Conservation (phyloP, 345 rosid genomes). For the Carallia brachiata region DNA sequence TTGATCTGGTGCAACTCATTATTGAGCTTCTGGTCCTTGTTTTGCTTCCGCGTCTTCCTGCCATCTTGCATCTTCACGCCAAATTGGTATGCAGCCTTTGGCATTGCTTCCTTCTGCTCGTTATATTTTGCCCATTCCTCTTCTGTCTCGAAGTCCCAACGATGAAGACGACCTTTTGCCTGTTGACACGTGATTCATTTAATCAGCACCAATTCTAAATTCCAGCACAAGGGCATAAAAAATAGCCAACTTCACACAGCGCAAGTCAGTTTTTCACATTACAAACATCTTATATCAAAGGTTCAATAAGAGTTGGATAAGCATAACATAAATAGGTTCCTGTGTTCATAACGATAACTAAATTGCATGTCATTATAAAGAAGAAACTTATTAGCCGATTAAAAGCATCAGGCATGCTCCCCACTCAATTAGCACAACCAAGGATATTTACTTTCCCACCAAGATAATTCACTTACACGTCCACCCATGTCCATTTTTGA, state of each 20-base stretch:
- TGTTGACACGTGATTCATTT: slow-evolving; percentile 25
- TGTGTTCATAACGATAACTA: no score
- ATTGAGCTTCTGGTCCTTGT: slow-evolving; percentile 90
- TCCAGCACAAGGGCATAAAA: slow-evolving; percentile 8
- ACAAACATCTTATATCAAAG: no score
- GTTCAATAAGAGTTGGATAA: no score
- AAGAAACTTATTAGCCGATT: no score
- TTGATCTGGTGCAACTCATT: slow-evolving; percentile 89
- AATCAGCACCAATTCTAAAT: slow-evolving; percentile 2
- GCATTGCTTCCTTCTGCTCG: slow-evolving; percentile 99
- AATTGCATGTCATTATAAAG: no score
- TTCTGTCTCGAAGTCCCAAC: slow-evolving; percentile 99
- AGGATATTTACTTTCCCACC: no score
- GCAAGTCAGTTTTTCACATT: no score
- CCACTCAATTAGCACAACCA: neutral
- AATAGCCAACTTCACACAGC: neutral
- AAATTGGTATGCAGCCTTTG: slow-evolving; percentile 97
- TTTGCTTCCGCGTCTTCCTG: slow-evolving; percentile 87
- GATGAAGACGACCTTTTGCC: slow-evolving; percentile 96
- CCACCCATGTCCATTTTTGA: slow-evolving; percentile 99
- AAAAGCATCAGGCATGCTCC: neutral
- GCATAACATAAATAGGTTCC: no score
- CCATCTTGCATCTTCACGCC: slow-evolving; percentile 99
- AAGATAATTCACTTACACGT: slow-evolving; percentile 49
- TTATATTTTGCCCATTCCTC: slow-evolving; percentile 97